Base-by-base conservation (phyloP, 208 protist species). In the Leishmania gerbilli region DNA sequence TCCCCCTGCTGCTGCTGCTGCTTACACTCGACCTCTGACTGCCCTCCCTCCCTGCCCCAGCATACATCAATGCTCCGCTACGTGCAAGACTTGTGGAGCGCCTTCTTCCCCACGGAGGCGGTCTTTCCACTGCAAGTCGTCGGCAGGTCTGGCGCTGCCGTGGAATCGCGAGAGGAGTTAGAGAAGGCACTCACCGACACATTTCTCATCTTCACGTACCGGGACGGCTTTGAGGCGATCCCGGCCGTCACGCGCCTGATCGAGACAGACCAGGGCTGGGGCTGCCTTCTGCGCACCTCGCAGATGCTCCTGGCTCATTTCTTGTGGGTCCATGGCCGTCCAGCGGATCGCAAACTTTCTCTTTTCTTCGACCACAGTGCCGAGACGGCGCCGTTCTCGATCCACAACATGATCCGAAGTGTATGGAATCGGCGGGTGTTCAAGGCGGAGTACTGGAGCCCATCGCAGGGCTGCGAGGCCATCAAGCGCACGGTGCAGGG, bases 241-340 rank as follows among this genome's bases (percentile, higher is more conserved):
- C 79, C 76, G 21, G 71, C 83, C n/a, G 78, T 74, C 40, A 80
- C 82, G 13, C 77, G 82, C 31, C 56, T n/a, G 55, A 62, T 92
- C 19, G 74, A 84, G 58, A 89, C 90, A 1, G 94, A 97, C 75
- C 86, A 88, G 53, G 94, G 94, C 37, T 97, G 94, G 94, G 94
- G 94, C 64, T 97, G 94, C 74, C 85, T 97, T 31, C 84, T 90
- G 42, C 94, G 94, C 37, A 85, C 90, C 6, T 86, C 89, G 21
- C 94, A 97, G 86, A 97, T 97, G 94, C 85, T 97, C 4, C 77
- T 97, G 31, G 92, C 91, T n/a, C 92, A 93, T 67, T 89, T 88
- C 60, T 79, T 97, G 37, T 75, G 79, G 40, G 79, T 83, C 4
- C 79, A 95, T 83, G 72, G 53, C n/a, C 67, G 72, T 24, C 77